Conservation (phyloP, 345 rosid genomes). For the Lepidium aucheri region DNA sequence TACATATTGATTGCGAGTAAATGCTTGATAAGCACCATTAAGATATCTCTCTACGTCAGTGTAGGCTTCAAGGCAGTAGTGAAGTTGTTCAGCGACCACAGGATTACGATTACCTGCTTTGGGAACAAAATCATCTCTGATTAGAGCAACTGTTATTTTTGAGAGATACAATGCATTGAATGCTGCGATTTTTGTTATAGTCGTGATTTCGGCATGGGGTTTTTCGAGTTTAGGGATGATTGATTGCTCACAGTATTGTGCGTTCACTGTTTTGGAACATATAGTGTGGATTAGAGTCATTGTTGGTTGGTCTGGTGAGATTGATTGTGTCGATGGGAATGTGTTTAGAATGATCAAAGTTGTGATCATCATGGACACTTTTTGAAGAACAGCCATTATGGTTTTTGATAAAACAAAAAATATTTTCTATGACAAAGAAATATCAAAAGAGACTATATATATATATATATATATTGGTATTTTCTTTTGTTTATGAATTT, state of each 20-base stretch:
- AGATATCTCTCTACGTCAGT: not conserved
- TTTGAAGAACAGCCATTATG: not conserved
- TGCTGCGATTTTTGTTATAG: not conserved
- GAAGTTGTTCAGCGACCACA: not conserved
- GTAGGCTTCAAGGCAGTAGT: not conserved
- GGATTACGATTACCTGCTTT: not conserved
- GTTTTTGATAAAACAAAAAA: no score
- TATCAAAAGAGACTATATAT: no score
- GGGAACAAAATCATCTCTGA: not conserved
- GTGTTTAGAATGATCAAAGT: not conserved
- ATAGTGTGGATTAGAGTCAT: constrained; percentile 4
- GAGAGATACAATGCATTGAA: not conserved
- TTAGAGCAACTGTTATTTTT: not conserved
- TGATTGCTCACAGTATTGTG: not conserved
- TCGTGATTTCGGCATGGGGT: not conserved
- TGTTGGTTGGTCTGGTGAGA: not conserved
- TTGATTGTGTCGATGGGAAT: not conserved
- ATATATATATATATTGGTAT: no score
- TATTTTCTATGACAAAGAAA: no score
- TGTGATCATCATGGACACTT: not conserved
- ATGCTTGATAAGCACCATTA: not conserved
- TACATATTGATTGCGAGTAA: not conserved
- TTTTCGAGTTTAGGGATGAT: not conserved
- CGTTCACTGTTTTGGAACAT: not conserved
- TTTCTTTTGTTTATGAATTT: no score